These are phyloP conservation scores for Bidens hawaiensis DNA, from an alignment of 140 eudicot species.

Conservation along the genomic window DNA sequence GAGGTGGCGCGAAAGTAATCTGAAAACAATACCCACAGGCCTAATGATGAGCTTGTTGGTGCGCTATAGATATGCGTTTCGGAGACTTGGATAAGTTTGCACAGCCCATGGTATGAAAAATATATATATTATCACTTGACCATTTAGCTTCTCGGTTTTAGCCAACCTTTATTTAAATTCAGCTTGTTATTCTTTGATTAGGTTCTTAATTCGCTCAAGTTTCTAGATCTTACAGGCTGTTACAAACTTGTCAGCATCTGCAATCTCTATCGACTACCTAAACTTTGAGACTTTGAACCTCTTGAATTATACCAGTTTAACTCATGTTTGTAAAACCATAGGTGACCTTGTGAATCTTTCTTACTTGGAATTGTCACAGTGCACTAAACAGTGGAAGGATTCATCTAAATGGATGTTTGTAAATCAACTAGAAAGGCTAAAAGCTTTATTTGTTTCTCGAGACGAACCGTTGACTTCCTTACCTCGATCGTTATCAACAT, in stretches of 20 bases:
- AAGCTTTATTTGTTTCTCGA: background rate
- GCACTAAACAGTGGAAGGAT: background rate
- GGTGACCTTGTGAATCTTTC: constrained; percentile 1
- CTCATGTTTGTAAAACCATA: too few relatives aligned
- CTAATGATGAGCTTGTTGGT: background rate
- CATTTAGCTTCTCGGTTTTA: background rate
- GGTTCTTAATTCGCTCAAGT: too few relatives aligned
- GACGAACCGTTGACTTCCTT: background rate
- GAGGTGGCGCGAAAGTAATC: background rate
- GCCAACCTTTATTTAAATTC: background rate
- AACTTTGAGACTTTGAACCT: constrained; percentile 11
- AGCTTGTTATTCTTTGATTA: constrained; percentile 1
- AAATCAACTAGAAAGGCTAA: background rate
- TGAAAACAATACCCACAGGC: background rate
- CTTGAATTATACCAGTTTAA: background rate
- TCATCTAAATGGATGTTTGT: background rate
- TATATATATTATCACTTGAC: background rate
- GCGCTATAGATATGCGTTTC: background rate
- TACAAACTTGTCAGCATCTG: background rate
- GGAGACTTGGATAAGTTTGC: background rate
- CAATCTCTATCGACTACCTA: constrained; percentile 11
- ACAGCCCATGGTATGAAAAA: background rate
- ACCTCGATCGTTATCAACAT: background rate
- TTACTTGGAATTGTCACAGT: background rate
- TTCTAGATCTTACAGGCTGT: background rate